phyloP scores from a whole-genome alignment of 1,139 yeast genomes.

The Scheffersomyces segobiensis region DNA sequence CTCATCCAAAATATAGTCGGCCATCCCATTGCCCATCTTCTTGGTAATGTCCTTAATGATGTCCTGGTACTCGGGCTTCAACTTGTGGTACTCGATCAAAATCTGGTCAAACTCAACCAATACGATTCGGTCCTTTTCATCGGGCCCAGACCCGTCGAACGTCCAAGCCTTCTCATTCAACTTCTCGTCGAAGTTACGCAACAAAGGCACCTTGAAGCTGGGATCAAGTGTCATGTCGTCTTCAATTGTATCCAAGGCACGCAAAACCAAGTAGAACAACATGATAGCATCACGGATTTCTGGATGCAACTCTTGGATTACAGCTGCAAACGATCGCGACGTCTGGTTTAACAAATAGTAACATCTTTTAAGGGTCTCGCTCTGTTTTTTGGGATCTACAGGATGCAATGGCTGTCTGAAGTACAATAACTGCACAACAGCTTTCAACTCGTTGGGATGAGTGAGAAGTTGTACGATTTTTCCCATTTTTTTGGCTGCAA shows the following conservation, averaged over 20 bases:
- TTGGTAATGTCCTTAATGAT: constrained; percentile 74
- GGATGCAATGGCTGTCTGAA: constrained; percentile 61
- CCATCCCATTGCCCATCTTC: constrained; percentile 98
- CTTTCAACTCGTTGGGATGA: constrained; percentile 73
- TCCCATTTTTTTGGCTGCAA: constrained; percentile 50
- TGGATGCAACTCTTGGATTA: constrained; percentile 87
- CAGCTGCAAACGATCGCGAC: constrained; percentile 91
- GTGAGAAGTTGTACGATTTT: constrained; percentile 59
- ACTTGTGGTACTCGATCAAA: constrained; percentile 66
- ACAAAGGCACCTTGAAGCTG: constrained; percentile 67
- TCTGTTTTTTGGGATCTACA: constrained; percentile 39
- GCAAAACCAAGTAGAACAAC: constrained; percentile 79
- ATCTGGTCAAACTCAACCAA: constrained; percentile 69
- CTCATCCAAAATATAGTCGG: constrained; percentile 82
- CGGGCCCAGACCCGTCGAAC: constrained; percentile 69
- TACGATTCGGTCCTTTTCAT: constrained; percentile 80
- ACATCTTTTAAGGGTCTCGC: constrained; percentile 60
- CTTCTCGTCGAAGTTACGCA: constrained; percentile 67
- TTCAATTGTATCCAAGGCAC: constrained; percentile 95
- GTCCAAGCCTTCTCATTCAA: constrained; percentile 74
- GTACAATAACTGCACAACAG: constrained; percentile 61
- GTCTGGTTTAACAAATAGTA: constrained; percentile 67
- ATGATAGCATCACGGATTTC: constrained; percentile 79
- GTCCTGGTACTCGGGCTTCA: constrained; percentile 76
- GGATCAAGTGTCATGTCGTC: constrained; percentile 91